Evolutionary conservation across 768 basidiomycete genomes (phyloP).

Genomic region (Xerocomus spinulosus): DNA sequence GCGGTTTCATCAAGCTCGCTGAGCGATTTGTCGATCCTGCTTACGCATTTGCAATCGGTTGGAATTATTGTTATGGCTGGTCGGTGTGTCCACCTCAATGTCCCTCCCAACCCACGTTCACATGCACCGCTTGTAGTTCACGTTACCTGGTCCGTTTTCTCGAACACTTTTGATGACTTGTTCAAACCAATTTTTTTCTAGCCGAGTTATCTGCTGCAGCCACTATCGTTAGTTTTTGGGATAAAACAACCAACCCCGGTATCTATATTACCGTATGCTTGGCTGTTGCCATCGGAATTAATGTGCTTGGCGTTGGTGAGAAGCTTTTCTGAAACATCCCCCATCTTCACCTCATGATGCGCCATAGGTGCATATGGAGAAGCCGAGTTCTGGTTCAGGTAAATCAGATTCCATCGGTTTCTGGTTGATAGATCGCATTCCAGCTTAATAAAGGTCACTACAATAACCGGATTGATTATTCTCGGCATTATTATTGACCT

Average conservation of each 20-base stretch:
- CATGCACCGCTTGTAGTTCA: slow-evolving; percentile 13
- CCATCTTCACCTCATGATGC: background rate
- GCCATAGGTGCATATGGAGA: slow-evolving; percentile 39
- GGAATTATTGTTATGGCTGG: slow-evolving; percentile 42
- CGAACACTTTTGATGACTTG: background rate
- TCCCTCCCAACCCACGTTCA: slow-evolving; percentile 4
- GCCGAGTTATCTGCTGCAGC: slow-evolving; percentile 50
- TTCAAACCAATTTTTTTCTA: slow-evolving; percentile 9
- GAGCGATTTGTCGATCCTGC: slow-evolving; percentile 48
- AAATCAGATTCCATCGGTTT: background rate
- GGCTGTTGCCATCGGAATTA: slow-evolving; percentile 46
- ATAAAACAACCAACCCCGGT: slow-evolving; percentile 36
- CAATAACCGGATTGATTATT: slow-evolving; percentile 42
- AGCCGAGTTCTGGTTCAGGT: slow-evolving; percentile 48
- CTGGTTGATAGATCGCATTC: background rate
- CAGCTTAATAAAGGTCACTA: slow-evolving; percentile 50
- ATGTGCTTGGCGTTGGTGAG: slow-evolving; percentile 39
- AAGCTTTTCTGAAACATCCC: background rate
- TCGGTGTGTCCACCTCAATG: slow-evolving; percentile 6
- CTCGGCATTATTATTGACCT: slow-evolving; percentile 46
- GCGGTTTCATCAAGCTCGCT: slow-evolving; percentile 44
- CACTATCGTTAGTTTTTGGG: slow-evolving; percentile 49
- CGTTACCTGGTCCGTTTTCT: slow-evolving; percentile 21
- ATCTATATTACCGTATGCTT: slow-evolving; percentile 52
- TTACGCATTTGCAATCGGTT: slow-evolving; percentile 41